Evolutionary conservation across 1,284 basidiomycete species (phyloP).

Genomic region (Neonothopanus nambi): DNA sequence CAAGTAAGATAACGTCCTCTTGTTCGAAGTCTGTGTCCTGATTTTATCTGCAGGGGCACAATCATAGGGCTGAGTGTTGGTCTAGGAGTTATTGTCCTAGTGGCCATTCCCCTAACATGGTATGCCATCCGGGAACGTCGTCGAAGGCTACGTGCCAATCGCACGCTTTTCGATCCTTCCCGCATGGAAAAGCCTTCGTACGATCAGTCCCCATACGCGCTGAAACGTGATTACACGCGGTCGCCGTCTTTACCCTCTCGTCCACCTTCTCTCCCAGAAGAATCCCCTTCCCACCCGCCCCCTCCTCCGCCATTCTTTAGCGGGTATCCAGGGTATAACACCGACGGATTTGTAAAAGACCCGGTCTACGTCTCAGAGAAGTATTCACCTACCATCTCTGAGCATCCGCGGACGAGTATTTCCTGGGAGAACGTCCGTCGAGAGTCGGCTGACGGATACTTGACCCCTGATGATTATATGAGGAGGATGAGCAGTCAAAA

Average conservation of each 20-base stretch:
- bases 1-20: constrained; percentile 21
- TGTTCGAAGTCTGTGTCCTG: background rate
- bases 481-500: background rate
- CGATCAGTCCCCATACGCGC: background rate
- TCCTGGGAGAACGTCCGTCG: constrained; percentile 15
- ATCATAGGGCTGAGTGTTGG: constrained; percentile 47
- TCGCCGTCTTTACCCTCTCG: too few species aligned
- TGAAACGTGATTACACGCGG: background rate
- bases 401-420: constrained; percentile 24
- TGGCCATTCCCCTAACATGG: constrained; percentile 41
- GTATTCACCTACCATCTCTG: constrained; percentile 29
- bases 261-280: background rate
- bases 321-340: constrained; percentile 7
- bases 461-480: constrained; percentile 9
- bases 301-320: constrained; percentile 12
- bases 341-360: constrained; percentile 27
- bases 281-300: background rate
- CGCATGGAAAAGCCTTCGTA: constrained; percentile 22
- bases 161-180: constrained; percentile 24
- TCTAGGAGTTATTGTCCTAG: constrained; percentile 37
- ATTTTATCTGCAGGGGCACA: constrained; percentile 30
- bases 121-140: constrained; percentile 45
- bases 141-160: constrained; percentile 20
- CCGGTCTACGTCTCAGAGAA: constrained; percentile 34
- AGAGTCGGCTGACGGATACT: constrained; percentile 8